A percentile compares a stretch with the other conserved stretches of the same genome.
Evolutionary conservation across 2,329 filamentous ascomycete genomes (phyloP).

Genomic region (Coleophoma crateriformis): DNA sequence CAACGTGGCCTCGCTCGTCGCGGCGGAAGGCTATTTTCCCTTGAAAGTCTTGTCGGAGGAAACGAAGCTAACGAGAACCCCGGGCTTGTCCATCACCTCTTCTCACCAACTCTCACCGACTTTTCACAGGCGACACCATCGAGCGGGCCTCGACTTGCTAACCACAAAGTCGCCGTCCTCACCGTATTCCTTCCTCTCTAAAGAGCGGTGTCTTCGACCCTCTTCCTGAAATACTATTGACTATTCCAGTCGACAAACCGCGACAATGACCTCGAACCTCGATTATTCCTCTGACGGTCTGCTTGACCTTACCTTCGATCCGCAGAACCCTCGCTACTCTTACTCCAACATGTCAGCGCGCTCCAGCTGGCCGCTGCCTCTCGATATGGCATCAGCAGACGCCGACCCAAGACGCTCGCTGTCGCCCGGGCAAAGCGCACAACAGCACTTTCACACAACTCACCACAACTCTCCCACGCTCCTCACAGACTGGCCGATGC

Average conservation of each 20-base stretch:
- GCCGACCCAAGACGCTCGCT: slow-evolving; percentile 24
- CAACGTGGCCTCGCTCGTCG: not conserved
- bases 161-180: slow-evolving; percentile 16
- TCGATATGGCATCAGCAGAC: slow-evolving; percentile 25
- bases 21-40: too few relatives aligned
- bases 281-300: slow-evolving; percentile 59
- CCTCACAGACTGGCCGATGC: slow-evolving; percentile 56
- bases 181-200: slow-evolving; percentile 26
- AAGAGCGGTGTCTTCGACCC: slow-evolving; percentile 27
- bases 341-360: slow-evolving; percentile 35
- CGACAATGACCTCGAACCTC: slow-evolving; percentile 47
- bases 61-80: too few relatives aligned
- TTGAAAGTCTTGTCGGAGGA: too few relatives aligned
- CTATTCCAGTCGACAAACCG: slow-evolving; percentile 23
- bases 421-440: slow-evolving; percentile 36
- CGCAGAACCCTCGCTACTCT: slow-evolving; percentile 48
- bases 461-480: slow-evolving; percentile 42
- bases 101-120: not conserved
- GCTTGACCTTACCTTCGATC: slow-evolving; percentile 56
- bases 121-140: not conserved
- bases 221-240: slow-evolving; percentile 40
- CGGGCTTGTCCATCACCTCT: too few relatives aligned
- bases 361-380: slow-evolving; percentile 25
- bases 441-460: slow-evolving; percentile 30
- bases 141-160: slow-evolving; percentile 9